Conservation (phyloP, 202 grass and related monocot genomes). For the Carex arenaria region DNA sequence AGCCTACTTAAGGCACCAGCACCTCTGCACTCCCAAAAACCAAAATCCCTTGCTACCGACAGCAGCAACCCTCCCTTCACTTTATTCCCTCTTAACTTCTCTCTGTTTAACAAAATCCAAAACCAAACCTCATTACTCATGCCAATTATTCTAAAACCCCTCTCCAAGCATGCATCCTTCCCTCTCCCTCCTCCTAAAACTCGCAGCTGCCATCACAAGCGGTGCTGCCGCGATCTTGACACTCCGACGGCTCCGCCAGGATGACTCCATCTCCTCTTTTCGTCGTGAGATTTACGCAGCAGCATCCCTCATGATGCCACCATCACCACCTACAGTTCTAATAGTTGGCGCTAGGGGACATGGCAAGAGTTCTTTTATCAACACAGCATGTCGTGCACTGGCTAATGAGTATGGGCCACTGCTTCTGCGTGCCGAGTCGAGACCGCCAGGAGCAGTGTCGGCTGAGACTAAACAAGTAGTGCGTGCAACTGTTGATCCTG, state of each 20-base stretch:
- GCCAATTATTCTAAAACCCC: background rate
- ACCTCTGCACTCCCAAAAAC: background rate
- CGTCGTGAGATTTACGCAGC: conserved; percentile 39
- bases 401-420: conserved; percentile 66
- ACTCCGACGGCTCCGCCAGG: conserved; percentile 30
- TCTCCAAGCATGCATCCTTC: conserved; percentile 30
- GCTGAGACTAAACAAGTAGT: conserved; percentile 18
- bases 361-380: conserved; percentile 91
- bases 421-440: conserved; percentile 69
- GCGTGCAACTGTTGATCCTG: conserved; percentile 37
- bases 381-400: conserved; percentile 90
- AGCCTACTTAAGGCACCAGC: conserved; percentile 6
- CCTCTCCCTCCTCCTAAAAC: conserved; percentile 55
- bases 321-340: conserved; percentile 3
- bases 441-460: conserved; percentile 46
- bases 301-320: conserved; percentile 15
- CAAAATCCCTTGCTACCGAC: background rate
- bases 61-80: background rate
- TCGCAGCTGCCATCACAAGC: conserved; percentile 48
- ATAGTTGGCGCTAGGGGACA: conserved; percentile 29
- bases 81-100: conserved; percentile 5
- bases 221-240: conserved; percentile 43
- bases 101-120: background rate
- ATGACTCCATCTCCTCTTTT: conserved; percentile 47
- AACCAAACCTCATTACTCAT: conserved; percentile 1